A percentile compares a stretch with the other conserved stretches of the same genome.
These are phyloP conservation scores for Rhizoclosmatium sp. DNA, from an alignment of 192 early-diverging fungal genomes.

Conservation along the genomic window DNA sequence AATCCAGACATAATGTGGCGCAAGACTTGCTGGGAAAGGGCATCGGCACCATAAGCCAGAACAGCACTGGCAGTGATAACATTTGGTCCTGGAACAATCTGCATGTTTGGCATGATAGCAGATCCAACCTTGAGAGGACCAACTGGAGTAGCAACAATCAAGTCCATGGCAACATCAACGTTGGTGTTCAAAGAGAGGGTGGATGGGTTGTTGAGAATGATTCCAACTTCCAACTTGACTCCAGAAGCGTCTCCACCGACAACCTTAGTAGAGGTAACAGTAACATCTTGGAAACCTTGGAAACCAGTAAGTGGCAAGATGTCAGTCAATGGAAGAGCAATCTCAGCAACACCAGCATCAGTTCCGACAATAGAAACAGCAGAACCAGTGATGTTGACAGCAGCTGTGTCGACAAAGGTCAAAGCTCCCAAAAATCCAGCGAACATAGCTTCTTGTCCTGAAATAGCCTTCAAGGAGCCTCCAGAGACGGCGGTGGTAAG, in stretches of 20 bases:
- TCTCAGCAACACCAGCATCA: slow-evolving; percentile 12
- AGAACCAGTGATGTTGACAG: slow-evolving; percentile 13
- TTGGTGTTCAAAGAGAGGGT: neutral
- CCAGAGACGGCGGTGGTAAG: slow-evolving; percentile 9
- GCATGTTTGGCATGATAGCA: slow-evolving; percentile 3
- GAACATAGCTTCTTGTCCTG: slow-evolving; percentile 28
- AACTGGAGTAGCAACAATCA: neutral
- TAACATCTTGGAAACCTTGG: slow-evolving; percentile 4
- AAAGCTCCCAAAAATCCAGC: slow-evolving; percentile 20
- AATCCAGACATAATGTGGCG: slow-evolving; percentile 18
- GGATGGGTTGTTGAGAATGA: slow-evolving; percentile 16
- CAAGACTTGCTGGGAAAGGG: neutral
- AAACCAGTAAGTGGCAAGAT: slow-evolving; percentile 7
- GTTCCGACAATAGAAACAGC: neutral
- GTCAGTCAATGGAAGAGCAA: slow-evolving; percentile 11
- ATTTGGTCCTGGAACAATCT: slow-evolving; percentile 4
- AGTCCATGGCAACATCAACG: slow-evolving; percentile 5
- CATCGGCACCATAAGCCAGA: neutral
- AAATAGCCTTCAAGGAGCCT: slow-evolving; percentile 2
- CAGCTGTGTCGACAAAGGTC: neutral
- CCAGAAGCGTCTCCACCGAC: slow-evolving; percentile 26
- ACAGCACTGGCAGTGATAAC: neutral
- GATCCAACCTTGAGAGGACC: slow-evolving; percentile 2
- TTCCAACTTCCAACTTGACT: neutral
- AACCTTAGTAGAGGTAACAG: neutral